Evolutionary conservation across 805 yeast species (phyloP).

Genomic region (Spathaspora boniae): DNA sequence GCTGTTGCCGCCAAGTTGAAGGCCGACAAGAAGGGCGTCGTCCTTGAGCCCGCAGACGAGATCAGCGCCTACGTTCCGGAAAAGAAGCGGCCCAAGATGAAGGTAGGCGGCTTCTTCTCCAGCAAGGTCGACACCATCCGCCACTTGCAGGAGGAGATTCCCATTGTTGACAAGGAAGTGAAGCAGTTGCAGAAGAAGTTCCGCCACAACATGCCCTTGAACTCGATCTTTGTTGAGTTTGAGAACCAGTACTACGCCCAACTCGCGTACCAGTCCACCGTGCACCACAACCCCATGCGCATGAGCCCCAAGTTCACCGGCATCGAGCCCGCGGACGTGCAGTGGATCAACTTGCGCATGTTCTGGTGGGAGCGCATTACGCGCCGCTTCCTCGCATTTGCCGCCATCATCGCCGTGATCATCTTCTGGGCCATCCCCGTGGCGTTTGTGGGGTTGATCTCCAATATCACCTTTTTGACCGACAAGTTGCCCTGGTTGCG

Average conservation of each 20-base stretch:
- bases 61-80: slow-evolving; percentile 58
- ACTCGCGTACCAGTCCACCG: slow-evolving; percentile 59
- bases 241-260: slow-evolving; percentile 75
- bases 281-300: slow-evolving; percentile 64
- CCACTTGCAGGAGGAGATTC: slow-evolving; percentile 54
- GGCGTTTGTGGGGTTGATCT: slow-evolving; percentile 93
- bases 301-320: slow-evolving; percentile 62
- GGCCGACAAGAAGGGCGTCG: slow-evolving; percentile 61
- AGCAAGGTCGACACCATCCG: slow-evolving; percentile 61
- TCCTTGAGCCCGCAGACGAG: slow-evolving; percentile 43
- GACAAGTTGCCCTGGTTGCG: slow-evolving; percentile 66
- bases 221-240: slow-evolving; percentile 76
- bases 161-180: slow-evolving; percentile 55
- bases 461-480: slow-evolving; percentile 77
- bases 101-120: slow-evolving; percentile 41
- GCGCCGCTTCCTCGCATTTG: slow-evolving; percentile 49
- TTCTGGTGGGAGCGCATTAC: slow-evolving; percentile 75
- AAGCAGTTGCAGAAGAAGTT: slow-evolving; percentile 50
- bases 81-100: slow-evolving; percentile 64
- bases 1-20: slow-evolving; percentile 65
- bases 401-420: slow-evolving; percentile 54
- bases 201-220: slow-evolving; percentile 56
- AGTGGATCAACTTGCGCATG: slow-evolving; percentile 72
- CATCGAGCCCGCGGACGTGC: slow-evolving; percentile 57
- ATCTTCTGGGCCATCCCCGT: slow-evolving; percentile 97